phyloP scores from a whole-genome alignment of 2,329 filamentous ascomycete genomes.

The Colletotrichum theobromicola region DNA sequence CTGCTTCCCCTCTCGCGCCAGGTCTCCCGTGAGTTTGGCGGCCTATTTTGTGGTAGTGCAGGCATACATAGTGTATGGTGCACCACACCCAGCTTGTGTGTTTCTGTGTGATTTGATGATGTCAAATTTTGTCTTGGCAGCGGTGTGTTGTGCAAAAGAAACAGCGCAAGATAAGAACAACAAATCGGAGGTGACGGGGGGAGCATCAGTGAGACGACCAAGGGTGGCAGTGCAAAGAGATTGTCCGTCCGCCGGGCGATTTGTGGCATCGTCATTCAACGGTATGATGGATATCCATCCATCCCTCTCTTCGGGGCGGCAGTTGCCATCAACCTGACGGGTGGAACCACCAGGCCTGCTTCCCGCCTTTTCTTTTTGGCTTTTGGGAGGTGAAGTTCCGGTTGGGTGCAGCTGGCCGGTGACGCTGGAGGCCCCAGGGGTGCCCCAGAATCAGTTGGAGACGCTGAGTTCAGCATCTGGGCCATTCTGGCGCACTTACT shows the following conservation, averaged over 20 bases:
- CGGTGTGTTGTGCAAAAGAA: background rate
- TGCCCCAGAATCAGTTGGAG: background rate
- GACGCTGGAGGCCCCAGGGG: background rate
- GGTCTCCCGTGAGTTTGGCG: background rate
- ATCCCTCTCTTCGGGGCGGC: background rate
- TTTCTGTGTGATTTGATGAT: slow-evolving; percentile 7
- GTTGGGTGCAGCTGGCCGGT: background rate
- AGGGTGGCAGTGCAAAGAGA: slow-evolving; percentile 10
- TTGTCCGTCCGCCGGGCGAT: background rate
- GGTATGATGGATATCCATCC: background rate
- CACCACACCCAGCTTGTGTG: background rate
- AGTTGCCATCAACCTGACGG: background rate
- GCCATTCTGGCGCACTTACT: background rate
- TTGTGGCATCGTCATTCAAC: background rate
- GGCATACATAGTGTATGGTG: background rate
- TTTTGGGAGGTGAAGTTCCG: background rate
- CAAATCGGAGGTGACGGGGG: slow-evolving; percentile 3
- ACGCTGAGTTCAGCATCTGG: background rate
- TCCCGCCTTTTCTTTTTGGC: background rate
- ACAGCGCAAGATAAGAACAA: background rate
- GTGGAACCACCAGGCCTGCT: background rate
- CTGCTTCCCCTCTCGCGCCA: background rate
- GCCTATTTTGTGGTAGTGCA: background rate
- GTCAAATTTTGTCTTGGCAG: slow-evolving; percentile 9
- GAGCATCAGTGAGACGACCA: background rate